Conservation (phyloP, 2,329 filamentous ascomycete genomes). For the Arthrobotrys conoides region DNA sequence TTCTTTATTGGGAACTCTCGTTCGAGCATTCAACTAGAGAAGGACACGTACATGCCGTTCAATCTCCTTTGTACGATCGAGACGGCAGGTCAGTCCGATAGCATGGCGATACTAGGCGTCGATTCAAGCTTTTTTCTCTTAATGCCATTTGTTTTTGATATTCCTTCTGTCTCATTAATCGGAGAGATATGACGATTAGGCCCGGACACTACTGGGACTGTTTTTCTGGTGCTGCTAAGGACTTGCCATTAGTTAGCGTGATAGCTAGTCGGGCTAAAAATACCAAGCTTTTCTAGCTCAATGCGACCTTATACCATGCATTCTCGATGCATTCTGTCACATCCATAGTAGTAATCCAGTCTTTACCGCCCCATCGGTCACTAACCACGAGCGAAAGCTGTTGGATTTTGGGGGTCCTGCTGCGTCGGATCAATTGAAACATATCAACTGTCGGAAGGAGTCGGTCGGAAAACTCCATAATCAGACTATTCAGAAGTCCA, state of each 20-base stretch:
- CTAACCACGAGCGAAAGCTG: background rate
- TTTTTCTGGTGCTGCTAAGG: slow-evolving; percentile 11
- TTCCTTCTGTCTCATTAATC: slow-evolving; percentile 26
- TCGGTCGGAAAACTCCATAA: slow-evolving; percentile 23
- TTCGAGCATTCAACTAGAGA: background rate
- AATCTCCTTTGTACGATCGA: slow-evolving; percentile 4
- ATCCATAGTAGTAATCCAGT: background rate
- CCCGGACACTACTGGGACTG: background rate
- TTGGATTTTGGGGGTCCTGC: slow-evolving; percentile 6
- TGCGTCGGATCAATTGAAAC: slow-evolving; percentile 21
- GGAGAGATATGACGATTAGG: slow-evolving; percentile 22
- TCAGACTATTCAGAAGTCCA: slow-evolving; percentile 9
- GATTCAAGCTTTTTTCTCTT: slow-evolving; percentile 23
- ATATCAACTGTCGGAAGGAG: slow-evolving; percentile 34
- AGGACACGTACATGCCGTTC: slow-evolving; percentile 12
- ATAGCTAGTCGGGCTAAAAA: slow-evolving; percentile 22
- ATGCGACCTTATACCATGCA: slow-evolving; percentile 27
- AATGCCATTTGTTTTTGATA: slow-evolving; percentile 12
- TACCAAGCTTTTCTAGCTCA: slow-evolving; percentile 30
- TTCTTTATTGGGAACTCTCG: background rate
- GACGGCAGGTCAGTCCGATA: slow-evolving; percentile 1
- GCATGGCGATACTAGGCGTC: slow-evolving; percentile 14
- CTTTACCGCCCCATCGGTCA: slow-evolving; percentile 3
- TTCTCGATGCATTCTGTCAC: slow-evolving; percentile 16
- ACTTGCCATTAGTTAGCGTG: slow-evolving; percentile 2